Conservation (phyloP, 768 basidiomycete species). For the Guyanaporus albipodus region DNA sequence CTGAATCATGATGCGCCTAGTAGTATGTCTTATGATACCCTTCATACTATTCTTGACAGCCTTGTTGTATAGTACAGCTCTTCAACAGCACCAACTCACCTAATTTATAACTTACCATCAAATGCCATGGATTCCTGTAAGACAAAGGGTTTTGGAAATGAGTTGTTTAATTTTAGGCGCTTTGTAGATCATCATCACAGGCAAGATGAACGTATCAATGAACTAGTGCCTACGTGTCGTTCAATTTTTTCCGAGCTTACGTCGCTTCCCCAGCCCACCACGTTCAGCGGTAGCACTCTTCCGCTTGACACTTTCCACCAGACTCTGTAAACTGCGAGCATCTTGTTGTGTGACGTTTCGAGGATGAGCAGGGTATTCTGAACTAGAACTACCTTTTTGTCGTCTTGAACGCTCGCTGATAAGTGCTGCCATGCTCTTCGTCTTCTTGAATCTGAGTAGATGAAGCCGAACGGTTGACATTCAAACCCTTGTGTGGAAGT, state of each 20-base stretch:
- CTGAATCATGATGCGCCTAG: too few species aligned
- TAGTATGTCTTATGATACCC: too few species aligned
- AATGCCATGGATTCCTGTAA: too few species aligned
- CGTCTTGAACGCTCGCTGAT: conserved; percentile 79
- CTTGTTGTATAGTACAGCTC: too few species aligned
- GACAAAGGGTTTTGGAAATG: too few species aligned
- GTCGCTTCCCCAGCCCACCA: conserved; percentile 37
- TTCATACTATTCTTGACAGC: too few species aligned
- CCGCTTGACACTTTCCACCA: conserved; percentile 87
- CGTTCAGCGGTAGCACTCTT: conserved; percentile 46
- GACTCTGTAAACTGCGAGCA: conserved; percentile 46
- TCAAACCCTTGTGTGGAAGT: not conserved
- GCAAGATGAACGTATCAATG: too few species aligned
- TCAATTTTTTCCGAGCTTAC: conserved; percentile 28
- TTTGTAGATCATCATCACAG: too few species aligned
- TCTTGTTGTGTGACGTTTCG: conserved; percentile 1
- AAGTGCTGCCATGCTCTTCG: conserved; percentile 83
- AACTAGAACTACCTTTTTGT: conserved; percentile 36
- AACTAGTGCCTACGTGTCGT: not conserved
- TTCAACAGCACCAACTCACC: too few species aligned
- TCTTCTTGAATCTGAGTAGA: conserved; percentile 77
- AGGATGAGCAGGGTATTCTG: not conserved
- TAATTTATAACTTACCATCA: too few species aligned
- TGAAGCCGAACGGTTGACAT: not conserved
- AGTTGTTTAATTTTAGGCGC: too few species aligned